Percentiles rank a stretch among this genome's conserved stretches.
Evolutionary conservation across 139 green algal species (phyloP).

Genomic region (Chlamydomonas schloesseri): DNA sequence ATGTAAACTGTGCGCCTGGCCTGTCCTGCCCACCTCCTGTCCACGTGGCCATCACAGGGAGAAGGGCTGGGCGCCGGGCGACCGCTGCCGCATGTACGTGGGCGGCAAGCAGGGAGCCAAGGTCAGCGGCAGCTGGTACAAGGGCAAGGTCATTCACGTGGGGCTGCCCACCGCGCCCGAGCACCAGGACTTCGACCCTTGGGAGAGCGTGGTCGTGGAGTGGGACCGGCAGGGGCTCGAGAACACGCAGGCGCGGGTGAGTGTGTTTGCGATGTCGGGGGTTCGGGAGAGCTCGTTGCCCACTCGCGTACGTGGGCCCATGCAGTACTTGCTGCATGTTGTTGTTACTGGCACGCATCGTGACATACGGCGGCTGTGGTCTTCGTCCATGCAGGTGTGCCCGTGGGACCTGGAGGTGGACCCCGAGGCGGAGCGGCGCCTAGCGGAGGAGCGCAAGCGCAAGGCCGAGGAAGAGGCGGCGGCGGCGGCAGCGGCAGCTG

Average conservation of each 20-base stretch:
- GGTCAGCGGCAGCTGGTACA: conserved; percentile 79
- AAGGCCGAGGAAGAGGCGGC: conserved; percentile 15
- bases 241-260: conserved; percentile 10
- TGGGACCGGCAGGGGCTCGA: conserved; percentile 64
- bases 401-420: conserved; percentile 90
- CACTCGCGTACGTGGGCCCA: too few species aligned
- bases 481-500: conserved; percentile 22
- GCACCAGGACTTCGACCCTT: conserved; percentile 78
- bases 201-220: conserved; percentile 78
- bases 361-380: too few species aligned
- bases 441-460: conserved; percentile 40
- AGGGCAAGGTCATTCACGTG: conserved; percentile 67
- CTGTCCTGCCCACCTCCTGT: too few species aligned
- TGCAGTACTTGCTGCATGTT: too few species aligned
- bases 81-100: conserved; percentile 87
- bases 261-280: neutral
- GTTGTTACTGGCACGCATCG: too few species aligned
- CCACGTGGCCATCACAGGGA: too few species aligned
- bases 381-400: conserved; percentile 69
- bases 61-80: conserved; percentile 72
- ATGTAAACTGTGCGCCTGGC: too few species aligned
- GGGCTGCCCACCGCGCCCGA: conserved; percentile 8
- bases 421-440: conserved; percentile 70
- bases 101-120: conserved; percentile 67
- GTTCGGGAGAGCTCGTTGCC: too few species aligned